Conservation (phyloP, 768 basidiomycete genomes). For the Calocera viscosa region DNA sequence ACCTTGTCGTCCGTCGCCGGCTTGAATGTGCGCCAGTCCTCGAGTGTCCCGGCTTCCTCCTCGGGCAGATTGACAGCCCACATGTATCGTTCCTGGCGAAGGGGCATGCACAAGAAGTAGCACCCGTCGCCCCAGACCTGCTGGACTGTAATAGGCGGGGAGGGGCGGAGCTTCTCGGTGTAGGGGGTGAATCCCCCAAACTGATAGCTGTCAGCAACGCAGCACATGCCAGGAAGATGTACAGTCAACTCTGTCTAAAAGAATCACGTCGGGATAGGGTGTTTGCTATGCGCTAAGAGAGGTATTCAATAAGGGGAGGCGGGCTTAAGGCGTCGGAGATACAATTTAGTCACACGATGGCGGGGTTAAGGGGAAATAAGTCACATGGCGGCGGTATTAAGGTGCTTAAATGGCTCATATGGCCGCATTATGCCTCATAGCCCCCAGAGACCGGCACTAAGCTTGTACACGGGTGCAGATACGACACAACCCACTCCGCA, state of each 20-base stretch:
- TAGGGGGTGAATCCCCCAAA: not conserved
- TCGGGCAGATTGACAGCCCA: conserved; percentile 33
- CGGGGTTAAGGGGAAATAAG: too few relatives aligned
- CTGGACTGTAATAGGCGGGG: conserved; percentile 16
- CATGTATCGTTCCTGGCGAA: conserved; percentile 24
- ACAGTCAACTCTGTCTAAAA: not conserved
- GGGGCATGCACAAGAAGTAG: conserved; percentile 31
- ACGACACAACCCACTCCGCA: too few relatives aligned
- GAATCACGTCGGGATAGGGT: too few relatives aligned
- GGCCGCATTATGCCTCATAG: too few relatives aligned
- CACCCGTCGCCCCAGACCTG: conserved; percentile 31
- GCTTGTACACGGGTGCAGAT: too few relatives aligned
- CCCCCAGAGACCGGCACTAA: too few relatives aligned
- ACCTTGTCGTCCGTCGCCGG: conserved; percentile 20
- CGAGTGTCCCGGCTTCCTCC: conserved; percentile 30
- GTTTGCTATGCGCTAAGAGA: too few relatives aligned
- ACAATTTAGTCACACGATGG: too few relatives aligned
- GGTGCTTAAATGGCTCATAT: too few relatives aligned
- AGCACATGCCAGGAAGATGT: not conserved
- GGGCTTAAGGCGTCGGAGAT: too few relatives aligned
- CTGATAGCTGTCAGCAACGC: not conserved
- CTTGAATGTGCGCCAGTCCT: conserved; percentile 27
- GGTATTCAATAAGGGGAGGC: too few relatives aligned
- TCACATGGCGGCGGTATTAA: too few relatives aligned
- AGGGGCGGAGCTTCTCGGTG: not conserved